Evolutionary conservation across 495 filamentous ascomycete species (phyloP).

Genomic region (Xylaria venustula): DNA sequence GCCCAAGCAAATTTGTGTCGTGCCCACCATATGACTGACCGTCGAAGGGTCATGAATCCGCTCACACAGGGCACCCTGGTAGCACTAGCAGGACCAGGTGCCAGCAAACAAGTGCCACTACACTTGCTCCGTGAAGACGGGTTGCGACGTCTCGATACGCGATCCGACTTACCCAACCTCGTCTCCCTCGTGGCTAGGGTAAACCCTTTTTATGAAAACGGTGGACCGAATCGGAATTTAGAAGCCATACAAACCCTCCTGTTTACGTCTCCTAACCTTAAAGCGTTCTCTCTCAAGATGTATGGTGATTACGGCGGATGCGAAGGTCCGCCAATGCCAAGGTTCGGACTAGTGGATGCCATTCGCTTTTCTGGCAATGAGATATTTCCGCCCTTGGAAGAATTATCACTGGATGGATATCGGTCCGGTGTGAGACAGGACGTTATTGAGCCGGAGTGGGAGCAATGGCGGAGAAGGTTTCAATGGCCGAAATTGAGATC

Average conservation of each 20-base stretch:
- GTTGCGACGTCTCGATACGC: not conserved
- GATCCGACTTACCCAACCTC: not conserved
- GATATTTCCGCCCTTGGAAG: not conserved
- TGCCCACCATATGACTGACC: not conserved
- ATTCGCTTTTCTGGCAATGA: not conserved
- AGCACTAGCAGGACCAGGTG: not conserved
- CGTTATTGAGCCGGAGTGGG: not conserved
- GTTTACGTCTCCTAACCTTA: constrained; percentile 6
- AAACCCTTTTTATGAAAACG: not conserved
- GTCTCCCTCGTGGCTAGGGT: not conserved
- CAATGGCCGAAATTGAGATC: constrained; percentile 6
- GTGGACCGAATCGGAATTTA: not conserved
- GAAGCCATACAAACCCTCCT: not conserved
- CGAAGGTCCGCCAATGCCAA: not conserved
- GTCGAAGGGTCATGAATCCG: not conserved
- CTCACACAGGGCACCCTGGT: not conserved
- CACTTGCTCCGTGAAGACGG: constrained; percentile 1
- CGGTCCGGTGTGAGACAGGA: too few relatives aligned
- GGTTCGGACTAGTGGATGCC: not conserved
- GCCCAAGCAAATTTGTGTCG: not conserved
- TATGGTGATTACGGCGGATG: not conserved
- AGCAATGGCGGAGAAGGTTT: not conserved
- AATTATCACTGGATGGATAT: not conserved
- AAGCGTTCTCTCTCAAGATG: not conserved
- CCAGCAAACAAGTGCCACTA: not conserved